Evolutionary conservation across 2,329 filamentous ascomycete species (phyloP).

Genomic region (Tympanopsis confertula): DNA sequence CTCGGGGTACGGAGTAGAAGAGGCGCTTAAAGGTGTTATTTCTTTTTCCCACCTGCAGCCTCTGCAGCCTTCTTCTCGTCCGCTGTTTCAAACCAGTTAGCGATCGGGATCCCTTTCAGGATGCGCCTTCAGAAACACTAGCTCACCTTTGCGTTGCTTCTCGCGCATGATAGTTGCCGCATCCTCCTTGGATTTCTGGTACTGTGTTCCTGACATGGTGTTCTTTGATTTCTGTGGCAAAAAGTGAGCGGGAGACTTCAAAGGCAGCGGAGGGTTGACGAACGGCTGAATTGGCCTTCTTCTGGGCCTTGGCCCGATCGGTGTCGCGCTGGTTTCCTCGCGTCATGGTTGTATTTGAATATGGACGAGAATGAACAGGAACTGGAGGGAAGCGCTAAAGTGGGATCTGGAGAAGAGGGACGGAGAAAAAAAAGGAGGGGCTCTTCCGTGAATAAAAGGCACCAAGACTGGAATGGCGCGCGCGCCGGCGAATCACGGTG

Average conservation of each 20-base stretch:
- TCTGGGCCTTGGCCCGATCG: not conserved
- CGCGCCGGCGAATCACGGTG: no score
- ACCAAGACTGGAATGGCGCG: no score
- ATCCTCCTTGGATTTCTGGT: not conserved
- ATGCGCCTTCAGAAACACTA: not conserved
- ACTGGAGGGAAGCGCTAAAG: not conserved
- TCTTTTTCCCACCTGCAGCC: not conserved
- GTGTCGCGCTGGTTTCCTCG: slow-evolving; percentile 1
- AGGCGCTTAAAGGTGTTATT: no score
- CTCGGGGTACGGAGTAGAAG: no score
- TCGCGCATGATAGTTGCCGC: not conserved
- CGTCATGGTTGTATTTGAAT: no score
- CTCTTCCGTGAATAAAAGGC: no score
- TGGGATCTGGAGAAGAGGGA: no score
- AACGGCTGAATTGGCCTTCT: no score
- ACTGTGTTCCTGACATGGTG: not conserved
- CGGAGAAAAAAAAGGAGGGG: no score
- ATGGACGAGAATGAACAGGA: no score
- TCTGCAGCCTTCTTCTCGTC: not conserved
- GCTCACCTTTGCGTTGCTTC: not conserved
- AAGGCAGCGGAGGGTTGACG: no score
- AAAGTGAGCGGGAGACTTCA: not conserved
- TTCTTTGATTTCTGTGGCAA: not conserved
- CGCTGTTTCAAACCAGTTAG: not conserved
- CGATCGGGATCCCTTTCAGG: not conserved